phyloP scores from a whole-genome alignment of 306 rosid species.

The Cicer yamashitae region DNA sequence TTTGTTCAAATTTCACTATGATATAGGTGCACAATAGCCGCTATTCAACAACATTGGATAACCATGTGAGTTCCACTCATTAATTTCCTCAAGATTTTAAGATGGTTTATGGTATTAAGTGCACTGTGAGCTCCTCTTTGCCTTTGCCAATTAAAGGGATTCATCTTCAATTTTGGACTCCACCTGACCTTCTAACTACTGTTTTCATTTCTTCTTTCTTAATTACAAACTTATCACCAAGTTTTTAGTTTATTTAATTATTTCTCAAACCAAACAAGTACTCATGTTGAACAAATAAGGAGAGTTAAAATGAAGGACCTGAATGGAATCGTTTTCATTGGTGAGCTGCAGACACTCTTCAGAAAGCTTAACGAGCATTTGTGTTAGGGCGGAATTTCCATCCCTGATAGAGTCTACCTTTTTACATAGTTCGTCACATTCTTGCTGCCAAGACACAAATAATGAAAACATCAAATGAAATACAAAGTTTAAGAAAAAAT shows the following conservation, averaged over 20 bases:
- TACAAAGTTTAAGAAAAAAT: slow-evolving; percentile 6
- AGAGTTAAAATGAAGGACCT: slow-evolving; percentile 52
- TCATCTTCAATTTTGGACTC: not conserved
- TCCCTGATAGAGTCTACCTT: slow-evolving; percentile 34
- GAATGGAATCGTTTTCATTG: slow-evolving; percentile 47
- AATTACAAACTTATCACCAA: not conserved
- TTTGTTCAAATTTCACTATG: no score
- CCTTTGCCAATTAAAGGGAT: not conserved
- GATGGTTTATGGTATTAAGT: not conserved
- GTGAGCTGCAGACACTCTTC: slow-evolving; percentile 50
- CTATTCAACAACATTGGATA: no score
- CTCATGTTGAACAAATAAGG: slow-evolving; percentile 16
- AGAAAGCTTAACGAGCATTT: slow-evolving; percentile 42
- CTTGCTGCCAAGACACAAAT: slow-evolving; percentile 49
- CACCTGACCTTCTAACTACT: not conserved
- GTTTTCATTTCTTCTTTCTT: not conserved
- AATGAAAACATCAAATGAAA: slow-evolving; percentile 26
- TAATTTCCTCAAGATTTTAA: not conserved
- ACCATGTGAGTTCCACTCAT: not conserved
- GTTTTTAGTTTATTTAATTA: not conserved
- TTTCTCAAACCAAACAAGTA: slow-evolving; percentile 4
- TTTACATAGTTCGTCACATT: slow-evolving; percentile 51
- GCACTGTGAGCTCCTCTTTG: not conserved
- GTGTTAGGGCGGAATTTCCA: slow-evolving; percentile 42
- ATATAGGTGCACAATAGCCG: no score